Base-by-base conservation (phyloP, 116 monocot genomes). In the Zostera marina region DNA sequence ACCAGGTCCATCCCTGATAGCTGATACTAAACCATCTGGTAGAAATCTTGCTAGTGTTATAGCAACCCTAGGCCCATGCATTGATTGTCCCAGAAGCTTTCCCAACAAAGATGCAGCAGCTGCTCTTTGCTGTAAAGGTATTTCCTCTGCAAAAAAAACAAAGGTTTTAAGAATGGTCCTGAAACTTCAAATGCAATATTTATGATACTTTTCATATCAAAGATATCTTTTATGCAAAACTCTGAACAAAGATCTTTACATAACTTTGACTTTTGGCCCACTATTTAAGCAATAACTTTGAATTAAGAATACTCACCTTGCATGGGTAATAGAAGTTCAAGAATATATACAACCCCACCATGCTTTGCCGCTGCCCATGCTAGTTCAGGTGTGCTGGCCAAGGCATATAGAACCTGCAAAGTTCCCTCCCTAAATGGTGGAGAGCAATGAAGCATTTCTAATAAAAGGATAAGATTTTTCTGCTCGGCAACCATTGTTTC, bases 291-390 rank as follows among this genome's bases (percentile, higher is more conserved):
- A 17, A 20, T 15, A 19, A n/a, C n/a, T n/a, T 20, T 19, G 17
- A 11, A 2, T 4, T 3, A 7, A 23, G 22, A 56, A 39, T 17
- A 14, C 53, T 61, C 66, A 89, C 96, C 96, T 76, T 86, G 80
- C 47, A 76, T 41, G 44, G 96, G 96, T 64, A 98, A 75, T 54
- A 98, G 78, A 58, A 98, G 89, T 63, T 98, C 85, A 68, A 98
- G 96, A 74, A 86, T 83, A 60, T 89, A 98, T 1, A 98, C 96
- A 44, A 89, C 96, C 42, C 96, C 96, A 52, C 96, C 96, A 74
- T 98, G 86, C 72, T 98, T 98, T 38, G 96, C 96, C 39, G 82
- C 90, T 67, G 90, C 85, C 96, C 96, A 98, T 49, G 90, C 90
- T 59, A 98, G 90, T 71, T 98, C 90, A 47, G 96, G 74, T 38